Base-by-base conservation (phyloP, 257 asterid species). In the Salvia miltiorrhiza region DNA sequence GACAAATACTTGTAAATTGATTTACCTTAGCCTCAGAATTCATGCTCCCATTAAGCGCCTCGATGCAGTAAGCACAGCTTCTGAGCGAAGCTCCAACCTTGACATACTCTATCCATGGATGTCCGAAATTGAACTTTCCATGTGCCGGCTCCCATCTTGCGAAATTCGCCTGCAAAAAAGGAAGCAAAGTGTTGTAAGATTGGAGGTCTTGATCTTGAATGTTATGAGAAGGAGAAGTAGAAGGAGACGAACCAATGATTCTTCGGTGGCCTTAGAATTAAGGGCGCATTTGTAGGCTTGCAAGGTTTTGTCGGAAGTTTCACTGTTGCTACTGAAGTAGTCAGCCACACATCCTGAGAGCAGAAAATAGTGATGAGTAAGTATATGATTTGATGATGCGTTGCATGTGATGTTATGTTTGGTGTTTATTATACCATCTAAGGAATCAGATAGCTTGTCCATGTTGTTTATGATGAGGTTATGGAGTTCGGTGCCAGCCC, bases 401-500 rank as follows among this genome's bases (percentile, higher is more conserved):
- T 37, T 37, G 43, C 5, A 16, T 19, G 11, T 9, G 17, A 17
- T 16, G 24, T 19, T 49, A 9, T 45, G 21, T 5, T 13, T 45
- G 20, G 3, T 17, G 19, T 19, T 16, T 61, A 23, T 54, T 82
- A n/a, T n/a, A 90, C 97, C 92, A 61, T 89, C 90, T 45, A 89
- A 78, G 57, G 97, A 89, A 81, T 86, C 93, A 19, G 96, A 87
- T 28, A 92, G 88, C 71, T 85, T 89, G 30, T 77, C 83, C 78
- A 86, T 72, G 84, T 92, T 89, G 63, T 39, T 84, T 30, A 44
- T 79, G 41, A 87, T 73, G 41, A 89, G 93, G 78, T 53, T 55
- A 52, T 92, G 96, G 17, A 92, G 89, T 75, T 92, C 95, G 7
- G 56, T 75, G 33, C 97, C 95, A 7, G 97, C 97, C 97, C 97